Conservation (phyloP, 2,329 filamentous ascomycete species). For the Colletotrichum sp. region DNA sequence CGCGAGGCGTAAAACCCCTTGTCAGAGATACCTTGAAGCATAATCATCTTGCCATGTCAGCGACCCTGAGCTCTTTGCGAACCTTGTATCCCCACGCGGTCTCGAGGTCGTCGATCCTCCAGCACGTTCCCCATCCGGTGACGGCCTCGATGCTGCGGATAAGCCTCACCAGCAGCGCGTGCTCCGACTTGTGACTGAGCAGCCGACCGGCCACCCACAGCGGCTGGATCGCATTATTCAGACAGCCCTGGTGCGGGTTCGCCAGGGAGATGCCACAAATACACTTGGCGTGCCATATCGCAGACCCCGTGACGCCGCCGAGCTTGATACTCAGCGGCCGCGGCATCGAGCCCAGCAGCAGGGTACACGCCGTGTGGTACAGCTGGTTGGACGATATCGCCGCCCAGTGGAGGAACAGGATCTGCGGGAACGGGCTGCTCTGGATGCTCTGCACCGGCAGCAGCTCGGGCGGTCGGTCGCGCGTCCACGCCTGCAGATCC, state of each 20-base stretch:
- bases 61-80: conserved; percentile 7
- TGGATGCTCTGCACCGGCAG: conserved; percentile 48
- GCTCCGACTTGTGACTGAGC: conserved; percentile 54
- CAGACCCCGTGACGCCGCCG: conserved; percentile 37
- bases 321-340: conserved; percentile 21
- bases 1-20: background rate
- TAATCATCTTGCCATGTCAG: background rate
- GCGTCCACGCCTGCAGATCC: conserved; percentile 53
- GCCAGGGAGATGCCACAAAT: conserved; percentile 62
- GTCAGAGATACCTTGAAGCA: background rate
- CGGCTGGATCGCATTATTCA: conserved; percentile 64
- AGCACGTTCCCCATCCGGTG: conserved; percentile 59
- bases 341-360: conserved; percentile 53
- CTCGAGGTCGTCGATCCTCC: conserved; percentile 58
- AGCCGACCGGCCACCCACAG: conserved; percentile 60
- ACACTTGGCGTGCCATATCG: conserved; percentile 59
- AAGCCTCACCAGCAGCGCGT: conserved; percentile 42
- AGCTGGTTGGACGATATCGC: conserved; percentile 63
- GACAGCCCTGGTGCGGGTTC: conserved; percentile 59
- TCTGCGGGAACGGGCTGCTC: conserved; percentile 51
- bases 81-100: conserved; percentile 42
- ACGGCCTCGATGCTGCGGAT: conserved; percentile 55
- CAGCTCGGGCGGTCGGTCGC: conserved; percentile 50
- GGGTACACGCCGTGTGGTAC: conserved; percentile 59
- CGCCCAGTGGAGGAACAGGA: conserved; percentile 58